Percentiles rank a stretch among this genome's conserved stretches.
Conservation (phyloP, 2,329 filamentous ascomycete genomes). For the Fusarium vanettenii region DNA sequence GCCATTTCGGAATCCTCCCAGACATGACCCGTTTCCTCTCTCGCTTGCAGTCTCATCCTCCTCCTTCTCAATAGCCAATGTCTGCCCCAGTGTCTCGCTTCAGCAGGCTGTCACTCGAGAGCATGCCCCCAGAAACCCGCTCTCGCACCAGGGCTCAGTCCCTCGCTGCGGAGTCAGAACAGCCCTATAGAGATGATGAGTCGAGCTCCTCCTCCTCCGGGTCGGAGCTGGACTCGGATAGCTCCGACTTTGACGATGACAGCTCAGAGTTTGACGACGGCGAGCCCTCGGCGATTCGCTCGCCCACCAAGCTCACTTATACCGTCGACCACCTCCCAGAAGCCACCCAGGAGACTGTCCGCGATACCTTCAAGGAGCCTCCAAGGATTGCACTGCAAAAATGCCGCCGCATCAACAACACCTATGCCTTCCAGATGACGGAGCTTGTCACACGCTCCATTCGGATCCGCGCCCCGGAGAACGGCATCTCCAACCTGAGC, state of each 20-base stretch:
- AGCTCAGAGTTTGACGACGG: slow-evolving; percentile 51
- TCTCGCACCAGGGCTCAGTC: slow-evolving; percentile 26
- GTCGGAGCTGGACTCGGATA: slow-evolving; percentile 25
- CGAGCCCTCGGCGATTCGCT: slow-evolving; percentile 46
- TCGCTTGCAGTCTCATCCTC: neutral
- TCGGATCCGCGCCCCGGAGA: slow-evolving; percentile 57
- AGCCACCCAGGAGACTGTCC: slow-evolving; percentile 52
- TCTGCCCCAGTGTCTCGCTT: slow-evolving; percentile 42
- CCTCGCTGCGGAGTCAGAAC: slow-evolving; percentile 4
- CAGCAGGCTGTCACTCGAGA: slow-evolving; percentile 45
- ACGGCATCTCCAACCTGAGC: slow-evolving; percentile 54
- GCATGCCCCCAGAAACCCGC: slow-evolving; percentile 43
- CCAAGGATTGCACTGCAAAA: slow-evolving; percentile 62
- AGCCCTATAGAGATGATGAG: slow-evolving; percentile 30
- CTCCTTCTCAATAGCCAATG: slow-evolving; percentile 32
- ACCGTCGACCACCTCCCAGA: slow-evolving; percentile 53
- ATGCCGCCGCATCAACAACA: slow-evolving; percentile 59
- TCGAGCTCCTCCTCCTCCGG: slow-evolving; percentile 45
- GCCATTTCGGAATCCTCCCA: slow-evolving; percentile 8
- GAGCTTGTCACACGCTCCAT: slow-evolving; percentile 65
- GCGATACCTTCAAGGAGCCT: slow-evolving; percentile 59
- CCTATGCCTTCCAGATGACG: slow-evolving; percentile 67
- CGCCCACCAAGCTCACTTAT: slow-evolving; percentile 56
- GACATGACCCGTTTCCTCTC: neutral
- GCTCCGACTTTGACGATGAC: slow-evolving; percentile 34